Percentiles rank a stretch among this genome's conserved stretches.
Conservation (phyloP, 805 yeast species). For the Metschnikowia vanudenii region DNA sequence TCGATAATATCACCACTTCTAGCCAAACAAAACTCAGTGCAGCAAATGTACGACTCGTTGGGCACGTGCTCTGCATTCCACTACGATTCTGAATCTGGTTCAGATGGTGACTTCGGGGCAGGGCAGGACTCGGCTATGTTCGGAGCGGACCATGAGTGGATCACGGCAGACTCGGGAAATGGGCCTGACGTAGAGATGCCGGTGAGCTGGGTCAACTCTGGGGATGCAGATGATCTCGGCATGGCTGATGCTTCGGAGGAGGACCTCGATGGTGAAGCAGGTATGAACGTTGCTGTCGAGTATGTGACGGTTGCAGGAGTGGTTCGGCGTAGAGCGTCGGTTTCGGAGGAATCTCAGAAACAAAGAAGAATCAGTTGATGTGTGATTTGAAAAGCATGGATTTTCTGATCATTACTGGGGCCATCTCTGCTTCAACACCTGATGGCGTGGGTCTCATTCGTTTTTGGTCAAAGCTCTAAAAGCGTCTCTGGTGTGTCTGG, state of each 20-base stretch:
- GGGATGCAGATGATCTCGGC: conserved; percentile 41
- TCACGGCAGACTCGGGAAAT: conserved; percentile 15
- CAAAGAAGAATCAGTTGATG: conserved; percentile 2
- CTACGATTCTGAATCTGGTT: conserved; percentile 26
- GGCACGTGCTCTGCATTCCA: conserved; percentile 40
- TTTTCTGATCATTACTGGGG: too few species aligned
- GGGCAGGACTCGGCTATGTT: not conserved
- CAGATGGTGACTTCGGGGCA: conserved; percentile 19
- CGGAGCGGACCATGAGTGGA: conserved; percentile 11
- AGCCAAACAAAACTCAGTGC: conserved; percentile 3
- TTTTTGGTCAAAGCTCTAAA: too few species aligned
- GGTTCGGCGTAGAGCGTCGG: conserved; percentile 28
- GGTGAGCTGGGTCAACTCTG: conserved; percentile 28
- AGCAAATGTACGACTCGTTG: conserved; percentile 32
- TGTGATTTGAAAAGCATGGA: too few species aligned
- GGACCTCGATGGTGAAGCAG: conserved; percentile 30
- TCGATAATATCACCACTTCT: conserved; percentile 4
- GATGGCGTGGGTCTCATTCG: too few species aligned
- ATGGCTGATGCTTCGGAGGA: conserved; percentile 25
- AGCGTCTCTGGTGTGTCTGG: too few species aligned
- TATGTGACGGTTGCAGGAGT: conserved; percentile 35
- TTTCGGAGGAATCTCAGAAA: conserved; percentile 12
- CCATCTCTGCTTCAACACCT: too few species aligned
- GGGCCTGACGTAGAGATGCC: conserved; percentile 25
- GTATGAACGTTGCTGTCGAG: conserved; percentile 45